Evolutionary conservation across 2,329 filamentous ascomycete genomes (phyloP).

Genomic region (Fusarium udum): DNA sequence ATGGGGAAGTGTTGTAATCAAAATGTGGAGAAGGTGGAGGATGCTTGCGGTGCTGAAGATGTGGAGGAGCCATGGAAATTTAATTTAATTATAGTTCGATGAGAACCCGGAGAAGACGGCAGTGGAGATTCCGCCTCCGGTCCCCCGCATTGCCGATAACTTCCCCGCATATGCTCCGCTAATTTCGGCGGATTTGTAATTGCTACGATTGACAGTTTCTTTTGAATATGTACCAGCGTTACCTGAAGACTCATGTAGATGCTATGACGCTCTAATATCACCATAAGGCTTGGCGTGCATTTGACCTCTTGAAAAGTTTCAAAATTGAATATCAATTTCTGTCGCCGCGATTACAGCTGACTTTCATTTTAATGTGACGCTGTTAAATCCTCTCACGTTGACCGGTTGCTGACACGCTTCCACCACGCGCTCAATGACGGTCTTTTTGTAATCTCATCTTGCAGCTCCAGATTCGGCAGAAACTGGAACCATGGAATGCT

Average conservation of each 20-base stretch:
- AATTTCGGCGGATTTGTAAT: rapidly evolving
- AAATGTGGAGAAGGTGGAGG: too few species aligned
- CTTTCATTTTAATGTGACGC: rapidly evolving
- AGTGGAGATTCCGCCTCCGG: rapidly evolving
- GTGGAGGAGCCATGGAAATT: too few species aligned
- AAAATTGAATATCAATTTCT: neutral
- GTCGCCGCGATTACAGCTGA: neutral
- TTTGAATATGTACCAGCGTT: neutral
- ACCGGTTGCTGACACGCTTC: neutral
- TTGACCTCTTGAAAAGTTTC: neutral
- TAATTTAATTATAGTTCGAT: too few species aligned
- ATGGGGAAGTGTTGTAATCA: too few species aligned
- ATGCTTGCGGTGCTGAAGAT: too few species aligned
- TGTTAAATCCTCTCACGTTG: neutral
- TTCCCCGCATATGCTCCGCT: neutral
- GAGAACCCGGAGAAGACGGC: neutral
- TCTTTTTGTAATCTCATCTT: neutral
- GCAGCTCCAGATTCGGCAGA: neutral
- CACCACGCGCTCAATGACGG: neutral
- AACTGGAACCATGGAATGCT: neutral
- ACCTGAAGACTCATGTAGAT: neutral
- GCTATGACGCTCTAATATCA: rapidly evolving
- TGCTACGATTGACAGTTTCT: rapidly evolving
- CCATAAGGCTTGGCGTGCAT: rapidly evolving
- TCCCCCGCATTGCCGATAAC: neutral